Evolutionary conservation across 73 alveolate species (phyloP).

Genomic region (Paramecium sexaurelia): DNA sequence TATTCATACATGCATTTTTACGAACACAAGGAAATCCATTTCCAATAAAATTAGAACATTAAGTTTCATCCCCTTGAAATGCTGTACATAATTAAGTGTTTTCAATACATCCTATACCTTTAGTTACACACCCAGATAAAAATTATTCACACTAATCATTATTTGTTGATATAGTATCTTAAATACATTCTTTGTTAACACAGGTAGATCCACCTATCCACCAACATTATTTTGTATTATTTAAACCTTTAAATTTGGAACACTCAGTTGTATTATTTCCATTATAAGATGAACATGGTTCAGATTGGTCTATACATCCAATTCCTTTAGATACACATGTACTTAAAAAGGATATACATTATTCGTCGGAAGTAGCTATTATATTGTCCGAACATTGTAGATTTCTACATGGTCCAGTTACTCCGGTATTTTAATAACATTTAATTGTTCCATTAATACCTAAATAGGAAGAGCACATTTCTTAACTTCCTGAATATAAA

Average conservation of each 20-base stretch:
- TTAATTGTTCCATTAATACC: slow-evolving; percentile 24
- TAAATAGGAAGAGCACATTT: neutral
- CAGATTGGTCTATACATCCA: neutral
- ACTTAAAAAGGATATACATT: neutral
- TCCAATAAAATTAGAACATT: neutral
- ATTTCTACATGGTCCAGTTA: neutral
- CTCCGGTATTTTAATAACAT: neutral
- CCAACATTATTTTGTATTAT: slow-evolving; percentile 21
- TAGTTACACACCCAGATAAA: neutral
- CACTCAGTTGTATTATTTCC: neutral
- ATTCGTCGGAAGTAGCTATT: neutral
- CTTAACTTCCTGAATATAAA: neutral
- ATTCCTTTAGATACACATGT: slow-evolving; percentile 5
- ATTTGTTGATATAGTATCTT: neutral
- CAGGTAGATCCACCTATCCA: slow-evolving; percentile 26
- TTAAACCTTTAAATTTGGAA: neutral
- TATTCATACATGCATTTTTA: neutral
- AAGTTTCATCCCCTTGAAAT: slow-evolving; percentile 1
- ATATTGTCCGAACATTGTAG: neutral
- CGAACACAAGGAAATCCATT: slow-evolving; percentile 1
- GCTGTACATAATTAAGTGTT: neutral
- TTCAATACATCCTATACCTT: slow-evolving; percentile 10
- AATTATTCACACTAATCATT: neutral
- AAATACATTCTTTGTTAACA: neutral
- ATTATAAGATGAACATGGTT: slow-evolving; percentile 27